Evolutionary conservation across 495 filamentous ascomycete species (phyloP).

Genomic region (Mycothermus thermophilus): DNA sequence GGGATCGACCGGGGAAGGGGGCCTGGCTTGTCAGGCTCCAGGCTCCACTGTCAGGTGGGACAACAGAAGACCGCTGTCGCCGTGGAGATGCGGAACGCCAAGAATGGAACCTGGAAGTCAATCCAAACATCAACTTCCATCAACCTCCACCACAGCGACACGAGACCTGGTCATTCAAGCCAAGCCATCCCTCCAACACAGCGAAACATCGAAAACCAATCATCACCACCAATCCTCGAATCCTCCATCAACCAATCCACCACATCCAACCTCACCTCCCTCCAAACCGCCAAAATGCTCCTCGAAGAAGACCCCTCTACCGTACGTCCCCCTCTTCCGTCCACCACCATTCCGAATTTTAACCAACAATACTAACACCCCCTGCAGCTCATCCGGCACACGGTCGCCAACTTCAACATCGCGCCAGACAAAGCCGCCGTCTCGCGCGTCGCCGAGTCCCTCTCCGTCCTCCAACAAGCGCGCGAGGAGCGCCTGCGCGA

Average conservation of each 20-base stretch:
- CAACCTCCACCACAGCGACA: too few species aligned
- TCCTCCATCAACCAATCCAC: background rate
- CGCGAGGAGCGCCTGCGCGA: conserved; percentile 63
- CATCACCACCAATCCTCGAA: too few species aligned
- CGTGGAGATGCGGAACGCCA: too few species aligned
- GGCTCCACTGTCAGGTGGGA: too few species aligned
- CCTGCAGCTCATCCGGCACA: conserved; percentile 70
- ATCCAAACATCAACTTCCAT: too few species aligned
- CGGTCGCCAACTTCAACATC: conserved; percentile 89
- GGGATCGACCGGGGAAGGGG: too few species aligned
- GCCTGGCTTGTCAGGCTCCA: too few species aligned
- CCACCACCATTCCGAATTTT: background rate
- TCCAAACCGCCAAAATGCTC: conserved; percentile 52
- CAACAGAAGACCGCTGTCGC: too few species aligned
- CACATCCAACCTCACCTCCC: background rate
- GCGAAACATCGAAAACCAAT: too few species aligned
- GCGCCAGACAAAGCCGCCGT: conserved; percentile 72
- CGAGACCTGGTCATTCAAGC: too few species aligned
- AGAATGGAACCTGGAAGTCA: too few species aligned
- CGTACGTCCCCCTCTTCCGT: conserved; percentile 32
- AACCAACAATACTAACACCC: background rate
- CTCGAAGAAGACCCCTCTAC: conserved; percentile 90
- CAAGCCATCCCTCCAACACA: too few species aligned
- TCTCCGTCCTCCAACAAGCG: conserved; percentile 62
- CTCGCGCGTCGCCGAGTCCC: conserved; percentile 71